Conservation (phyloP, 805 yeast species). For the Wickerhamomyces hampshirensis region DNA sequence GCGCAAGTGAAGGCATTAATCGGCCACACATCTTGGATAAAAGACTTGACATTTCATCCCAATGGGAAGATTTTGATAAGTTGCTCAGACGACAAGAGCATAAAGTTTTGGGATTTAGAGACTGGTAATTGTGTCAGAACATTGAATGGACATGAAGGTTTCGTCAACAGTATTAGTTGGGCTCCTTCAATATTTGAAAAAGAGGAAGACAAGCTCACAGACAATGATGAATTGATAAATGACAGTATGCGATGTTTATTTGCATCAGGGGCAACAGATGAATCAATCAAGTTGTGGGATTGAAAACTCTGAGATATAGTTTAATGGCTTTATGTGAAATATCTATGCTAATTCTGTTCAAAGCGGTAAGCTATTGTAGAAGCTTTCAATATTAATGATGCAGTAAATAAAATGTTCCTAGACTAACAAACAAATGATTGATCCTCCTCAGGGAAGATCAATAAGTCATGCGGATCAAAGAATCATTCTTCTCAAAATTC, state of each 20-base stretch:
- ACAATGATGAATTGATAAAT: conserved; percentile 30
- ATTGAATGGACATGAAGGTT: conserved; percentile 66
- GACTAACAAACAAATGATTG: no score
- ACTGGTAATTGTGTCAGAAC: conserved; percentile 44
- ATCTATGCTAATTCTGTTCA: no score
- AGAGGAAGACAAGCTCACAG: conserved; percentile 24
- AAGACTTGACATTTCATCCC: conserved; percentile 66
- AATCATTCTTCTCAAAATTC: no score
- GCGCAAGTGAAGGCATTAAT: conserved; percentile 48
- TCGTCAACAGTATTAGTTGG: conserved; percentile 58
- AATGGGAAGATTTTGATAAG: conserved; percentile 65
- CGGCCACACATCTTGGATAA: conserved; percentile 89
- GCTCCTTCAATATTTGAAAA: conserved; percentile 38
- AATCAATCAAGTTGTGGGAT: conserved; percentile 85
- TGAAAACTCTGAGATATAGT: no score
- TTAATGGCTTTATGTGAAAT: no score
- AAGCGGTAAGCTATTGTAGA: no score
- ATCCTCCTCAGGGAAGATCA: no score
- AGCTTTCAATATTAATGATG: no score
- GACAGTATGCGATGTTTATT: conserved; percentile 60
- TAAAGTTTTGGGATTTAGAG: conserved; percentile 73
- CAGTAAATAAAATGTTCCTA: no score
- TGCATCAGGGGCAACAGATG: conserved; percentile 94
- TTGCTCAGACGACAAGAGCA: conserved; percentile 73
- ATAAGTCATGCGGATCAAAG: no score